Base-by-base conservation (phyloP, 2,329 filamentous ascomycete genomes). In the Pseudogymnoascus sp. region DNA sequence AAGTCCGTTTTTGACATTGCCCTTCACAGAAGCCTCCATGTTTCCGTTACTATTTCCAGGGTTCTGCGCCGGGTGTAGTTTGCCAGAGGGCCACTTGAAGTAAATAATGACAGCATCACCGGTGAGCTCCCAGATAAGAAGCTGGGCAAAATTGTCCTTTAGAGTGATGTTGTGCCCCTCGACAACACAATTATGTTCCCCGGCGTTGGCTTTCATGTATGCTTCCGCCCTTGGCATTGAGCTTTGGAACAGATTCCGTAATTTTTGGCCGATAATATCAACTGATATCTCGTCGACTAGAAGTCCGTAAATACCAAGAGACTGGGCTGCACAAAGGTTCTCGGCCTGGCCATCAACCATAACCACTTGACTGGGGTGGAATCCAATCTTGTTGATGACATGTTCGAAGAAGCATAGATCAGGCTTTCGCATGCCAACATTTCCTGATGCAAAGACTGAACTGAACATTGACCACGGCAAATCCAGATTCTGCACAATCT, bases 101-200 rank as follows among this genome's bases (percentile, higher is more conserved):
- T 67, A 68, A n/a, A 69, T 55, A 0, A 69, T 8, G 16, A 58
- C 33, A 19, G 28, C 63, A 16, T 70, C 61, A 9, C 65, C 66
- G 0, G 65, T 66, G 2, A 67, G 74, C 62, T 79, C 77, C 64
- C 73, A 73, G 9, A 76, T 77, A 8, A 79, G 68, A 2, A 76
- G 69, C 60, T 73, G 71, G 9, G 69, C 67, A 52, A 79, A 73
- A 3, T 69, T 69, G 9, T 75, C 72, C n/a, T 67, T 68, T 3
- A 67, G 36, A 8, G 52, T 16, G n/a, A 68, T 8, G 14, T 63
- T 36, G 60, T 75, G 70, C 11, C 69, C 69, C 12, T 75, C 73
- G 4, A 78, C 38, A 19, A 60, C 14, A 22, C 61, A 61, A 28
- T 68, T 28, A n/a, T 63, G 65, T 8, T 63, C 61, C 22, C 35